phyloP scores from a whole-genome alignment of 208 protist species.

The Wallacemonas rigidus region DNA sequence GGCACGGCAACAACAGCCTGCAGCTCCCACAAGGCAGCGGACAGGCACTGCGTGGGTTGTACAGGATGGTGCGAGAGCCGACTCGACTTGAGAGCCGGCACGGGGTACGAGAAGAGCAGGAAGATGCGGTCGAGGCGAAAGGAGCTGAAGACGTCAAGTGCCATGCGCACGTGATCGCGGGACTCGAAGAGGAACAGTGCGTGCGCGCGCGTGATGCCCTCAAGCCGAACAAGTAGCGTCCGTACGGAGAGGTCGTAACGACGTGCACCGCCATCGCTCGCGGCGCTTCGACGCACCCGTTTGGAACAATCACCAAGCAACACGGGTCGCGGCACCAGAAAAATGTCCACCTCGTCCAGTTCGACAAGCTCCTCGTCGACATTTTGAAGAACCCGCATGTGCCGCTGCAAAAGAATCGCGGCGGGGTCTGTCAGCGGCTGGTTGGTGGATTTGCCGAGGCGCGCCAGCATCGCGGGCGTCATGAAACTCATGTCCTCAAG shows the following conservation, averaged over 20 bases:
- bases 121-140: conserved; percentile 22
- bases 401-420: conserved; percentile 12
- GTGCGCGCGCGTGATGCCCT: conserved; percentile 16
- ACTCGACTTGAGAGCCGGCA: neutral
- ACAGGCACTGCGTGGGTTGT: neutral
- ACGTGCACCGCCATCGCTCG: neutral
- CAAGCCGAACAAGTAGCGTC: conserved; percentile 4
- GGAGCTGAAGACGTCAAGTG: neutral
- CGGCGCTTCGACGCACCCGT: neutral
- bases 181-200: conserved; percentile 19
- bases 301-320: neutral
- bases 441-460: neutral
- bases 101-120: conserved; percentile 16
- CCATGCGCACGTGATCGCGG: conserved; percentile 15
- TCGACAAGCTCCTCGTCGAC: conserved; percentile 14
- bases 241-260: conserved; percentile 7
- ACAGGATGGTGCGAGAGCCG: neutral
- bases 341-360: conserved; percentile 14
- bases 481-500: conserved; percentile 16
- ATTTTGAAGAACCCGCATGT: neutral
- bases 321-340: neutral
- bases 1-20: conserved; percentile 7
- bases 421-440: neutral
- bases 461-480: conserved; percentile 8
- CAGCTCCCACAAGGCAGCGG: neutral